Evolutionary conservation across 73 alveolate species (phyloP).

Genomic region (Tetrahymena borealis): DNA sequence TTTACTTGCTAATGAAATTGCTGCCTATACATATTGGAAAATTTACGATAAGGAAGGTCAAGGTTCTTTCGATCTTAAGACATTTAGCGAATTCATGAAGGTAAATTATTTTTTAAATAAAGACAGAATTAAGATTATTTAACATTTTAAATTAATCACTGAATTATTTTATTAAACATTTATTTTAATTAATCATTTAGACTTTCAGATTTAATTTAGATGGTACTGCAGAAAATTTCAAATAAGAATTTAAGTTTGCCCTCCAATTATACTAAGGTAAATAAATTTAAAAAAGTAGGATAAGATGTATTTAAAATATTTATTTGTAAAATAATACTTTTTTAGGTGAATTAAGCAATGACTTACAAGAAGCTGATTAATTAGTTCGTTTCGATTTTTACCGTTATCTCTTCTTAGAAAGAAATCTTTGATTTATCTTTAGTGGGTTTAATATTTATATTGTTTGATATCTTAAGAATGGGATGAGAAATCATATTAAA

Average conservation of each 20-base stretch:
- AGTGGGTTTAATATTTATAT: background rate
- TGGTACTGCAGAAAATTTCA: background rate
- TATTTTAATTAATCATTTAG: background rate
- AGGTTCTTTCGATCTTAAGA: conserved; percentile 36
- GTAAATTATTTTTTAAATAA: background rate
- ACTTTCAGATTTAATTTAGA: background rate
- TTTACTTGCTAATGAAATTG: conserved; percentile 47
- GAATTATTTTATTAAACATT: background rate
- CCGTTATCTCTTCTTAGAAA: background rate
- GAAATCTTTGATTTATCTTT: background rate
- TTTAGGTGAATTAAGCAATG: background rate
- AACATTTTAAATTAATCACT: background rate
- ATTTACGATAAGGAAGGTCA: conserved; percentile 36
- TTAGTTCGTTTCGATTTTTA: background rate
- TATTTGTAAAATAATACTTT: background rate
- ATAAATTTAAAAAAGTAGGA: background rate
- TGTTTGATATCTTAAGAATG: background rate
- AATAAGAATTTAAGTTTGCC: background rate
- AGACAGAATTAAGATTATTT: background rate
- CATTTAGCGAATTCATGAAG: conserved; percentile 22
- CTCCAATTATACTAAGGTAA: background rate
- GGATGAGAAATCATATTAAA: background rate
- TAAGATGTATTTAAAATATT: background rate
- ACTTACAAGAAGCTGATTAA: background rate
- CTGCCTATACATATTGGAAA: conserved; percentile 48